These are phyloP conservation scores for Iberis pinnata DNA, from an alignment of 345 rosid species.

Conservation along the genomic window DNA sequence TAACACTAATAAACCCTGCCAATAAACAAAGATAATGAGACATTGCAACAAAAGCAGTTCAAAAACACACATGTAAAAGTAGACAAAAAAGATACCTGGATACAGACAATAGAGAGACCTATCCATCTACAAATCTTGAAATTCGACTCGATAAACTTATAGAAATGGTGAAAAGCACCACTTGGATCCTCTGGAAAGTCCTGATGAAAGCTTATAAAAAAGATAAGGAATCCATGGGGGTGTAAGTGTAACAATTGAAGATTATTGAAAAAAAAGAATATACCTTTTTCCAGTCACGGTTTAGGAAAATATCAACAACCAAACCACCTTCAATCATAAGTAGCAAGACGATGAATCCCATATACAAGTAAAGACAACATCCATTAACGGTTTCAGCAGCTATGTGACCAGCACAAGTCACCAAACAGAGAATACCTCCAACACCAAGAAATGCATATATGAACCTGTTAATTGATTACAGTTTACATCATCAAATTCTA, in stretches of 20 bases:
- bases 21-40: constrained; percentile 1
- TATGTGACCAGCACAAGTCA: constrained; percentile 76
- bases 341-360: constrained; percentile 58
- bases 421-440: constrained; percentile 54
- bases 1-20: constrained; percentile 56
- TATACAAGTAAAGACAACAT: constrained; percentile 87
- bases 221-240: constrained; percentile 9
- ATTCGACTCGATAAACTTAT: constrained; percentile 56
- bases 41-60: neutral
- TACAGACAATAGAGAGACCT: constrained; percentile 60
- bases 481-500: neutral
- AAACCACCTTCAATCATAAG: constrained; percentile 76
- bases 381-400: constrained; percentile 81
- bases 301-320: constrained; percentile 61
- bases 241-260: neutral
- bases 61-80: neutral
- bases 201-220: constrained; percentile 32
- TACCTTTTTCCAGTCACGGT: constrained; percentile 82
- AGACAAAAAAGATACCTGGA: constrained; percentile 45
- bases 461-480: constrained; percentile 48
- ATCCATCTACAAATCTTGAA: constrained; percentile 77
- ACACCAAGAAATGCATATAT: constrained; percentile 64
- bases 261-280: neutral
- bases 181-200: constrained; percentile 86
- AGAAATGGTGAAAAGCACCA: constrained; percentile 58